A percentile compares a stretch with the other conserved stretches of the same genome.
Evolutionary conservation across 2,329 filamentous ascomycete species (phyloP).

Genomic region (Immersiporthe knoxdaviesiana): DNA sequence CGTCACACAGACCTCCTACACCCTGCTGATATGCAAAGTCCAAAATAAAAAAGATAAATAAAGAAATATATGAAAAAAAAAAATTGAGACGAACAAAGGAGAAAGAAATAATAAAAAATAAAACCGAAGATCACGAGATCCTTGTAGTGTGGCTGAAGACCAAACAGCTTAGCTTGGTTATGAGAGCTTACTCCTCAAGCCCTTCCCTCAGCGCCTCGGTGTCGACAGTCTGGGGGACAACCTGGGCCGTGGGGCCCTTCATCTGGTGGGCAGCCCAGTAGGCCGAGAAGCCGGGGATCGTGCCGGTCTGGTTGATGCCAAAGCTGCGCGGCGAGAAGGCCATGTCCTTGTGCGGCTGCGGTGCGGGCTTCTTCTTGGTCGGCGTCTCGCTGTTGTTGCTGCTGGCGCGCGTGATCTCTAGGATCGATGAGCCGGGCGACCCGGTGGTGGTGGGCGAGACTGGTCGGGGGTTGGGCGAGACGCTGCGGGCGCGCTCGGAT

Average conservation of each 20-base stretch:
- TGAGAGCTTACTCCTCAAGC: slow-evolving; percentile 46
- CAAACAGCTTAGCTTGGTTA: neutral
- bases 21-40: slow-evolving; percentile 14
- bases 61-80: neutral
- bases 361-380: slow-evolving; percentile 14
- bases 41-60: slow-evolving; percentile 1
- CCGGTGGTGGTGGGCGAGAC: slow-evolving; percentile 16
- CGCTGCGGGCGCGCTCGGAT: slow-evolving; percentile 19
- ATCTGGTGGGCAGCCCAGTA: slow-evolving; percentile 56
- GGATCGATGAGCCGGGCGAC: slow-evolving; percentile 27
- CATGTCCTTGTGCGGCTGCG: slow-evolving; percentile 18
- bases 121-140: neutral
- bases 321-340: slow-evolving; percentile 26
- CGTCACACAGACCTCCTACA: neutral
- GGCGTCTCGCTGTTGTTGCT: slow-evolving; percentile 4
- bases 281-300: slow-evolving; percentile 71
- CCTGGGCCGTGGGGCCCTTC: slow-evolving; percentile 57
- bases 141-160: neutral
- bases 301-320: slow-evolving; percentile 79
- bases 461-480: slow-evolving; percentile 19
- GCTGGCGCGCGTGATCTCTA: slow-evolving; percentile 7
- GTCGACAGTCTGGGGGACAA: slow-evolving; percentile 62
- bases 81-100: slow-evolving; percentile 22
- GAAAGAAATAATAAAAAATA: neutral
- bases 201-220: slow-evolving; percentile 63